Percentiles rank a stretch among this genome's conserved stretches.
Evolutionary conservation across 352 stramenopile species (phyloP).

Genomic region (Globisporangium paroecandrum): DNA sequence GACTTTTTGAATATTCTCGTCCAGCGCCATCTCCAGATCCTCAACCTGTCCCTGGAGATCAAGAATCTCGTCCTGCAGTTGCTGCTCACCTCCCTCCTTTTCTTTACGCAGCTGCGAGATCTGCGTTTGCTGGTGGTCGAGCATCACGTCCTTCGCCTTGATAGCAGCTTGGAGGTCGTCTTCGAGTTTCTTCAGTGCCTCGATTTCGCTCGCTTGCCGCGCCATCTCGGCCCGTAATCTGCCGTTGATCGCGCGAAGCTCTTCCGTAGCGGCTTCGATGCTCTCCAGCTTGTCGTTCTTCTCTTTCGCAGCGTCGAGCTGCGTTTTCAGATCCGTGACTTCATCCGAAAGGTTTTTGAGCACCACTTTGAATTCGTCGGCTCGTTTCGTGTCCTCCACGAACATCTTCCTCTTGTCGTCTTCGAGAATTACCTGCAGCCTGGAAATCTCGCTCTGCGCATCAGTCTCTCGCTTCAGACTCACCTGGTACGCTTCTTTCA

Average conservation of each 20-base stretch:
- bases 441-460: conserved; percentile 35
- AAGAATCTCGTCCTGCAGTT: conserved; percentile 46
- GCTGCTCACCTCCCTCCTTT: conserved; percentile 27
- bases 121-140: conserved; percentile 59
- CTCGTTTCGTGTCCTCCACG: conserved; percentile 36
- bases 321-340: conserved; percentile 28
- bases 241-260: conserved; percentile 18
- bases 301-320: conserved; percentile 24
- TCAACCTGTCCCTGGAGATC: conserved; percentile 54
- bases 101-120: conserved; percentile 38
- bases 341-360: conserved; percentile 26
- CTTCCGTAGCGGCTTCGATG: conserved; percentile 26
- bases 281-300: conserved; percentile 19
- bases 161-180: conserved; percentile 50
- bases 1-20: conserved; percentile 50
- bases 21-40: conserved; percentile 54
- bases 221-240: conserved; percentile 25
- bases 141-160: conserved; percentile 75
- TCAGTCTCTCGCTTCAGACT: conserved; percentile 48
- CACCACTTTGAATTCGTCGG: conserved; percentile 41
- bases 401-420: conserved; percentile 53
- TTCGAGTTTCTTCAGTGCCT: conserved; percentile 40
- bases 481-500: conserved; percentile 46
- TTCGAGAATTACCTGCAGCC: conserved; percentile 42
- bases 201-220: conserved; percentile 19